These are phyloP conservation scores for Backusella sp. DNA, from an alignment of 192 early-diverging fungal genomes.

Conservation along the genomic window DNA sequence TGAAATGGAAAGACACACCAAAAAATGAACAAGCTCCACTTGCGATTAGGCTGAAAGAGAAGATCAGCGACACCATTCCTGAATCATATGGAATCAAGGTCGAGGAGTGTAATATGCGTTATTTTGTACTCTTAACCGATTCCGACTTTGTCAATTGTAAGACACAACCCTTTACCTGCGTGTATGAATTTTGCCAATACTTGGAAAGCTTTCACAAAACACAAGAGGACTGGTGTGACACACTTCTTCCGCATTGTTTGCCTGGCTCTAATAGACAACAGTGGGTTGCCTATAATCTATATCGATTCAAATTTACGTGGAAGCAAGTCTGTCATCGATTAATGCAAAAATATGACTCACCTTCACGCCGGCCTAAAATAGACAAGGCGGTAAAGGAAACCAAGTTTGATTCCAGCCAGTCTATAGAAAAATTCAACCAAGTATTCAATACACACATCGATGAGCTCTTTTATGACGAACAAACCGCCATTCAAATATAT, in stretches of 20 bases:
- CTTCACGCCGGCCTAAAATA: background rate
- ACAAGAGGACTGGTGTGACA: background rate
- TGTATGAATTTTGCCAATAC: constrained; percentile 11
- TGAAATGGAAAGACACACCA: background rate
- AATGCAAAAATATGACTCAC: background rate
- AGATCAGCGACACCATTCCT: background rate
- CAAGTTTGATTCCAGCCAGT: background rate
- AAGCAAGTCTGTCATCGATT: background rate
- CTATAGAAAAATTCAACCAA: background rate
- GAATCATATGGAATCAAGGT: background rate
- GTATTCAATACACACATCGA: background rate
- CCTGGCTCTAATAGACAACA: background rate
- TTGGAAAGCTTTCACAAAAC: background rate
- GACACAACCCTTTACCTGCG: background rate
- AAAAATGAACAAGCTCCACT: background rate
- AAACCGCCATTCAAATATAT: background rate
- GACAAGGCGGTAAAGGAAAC: background rate
- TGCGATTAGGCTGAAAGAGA: background rate
- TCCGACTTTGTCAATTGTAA: background rate
- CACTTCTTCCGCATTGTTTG: background rate
- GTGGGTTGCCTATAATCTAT: background rate
- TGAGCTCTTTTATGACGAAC: background rate
- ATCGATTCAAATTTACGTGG: background rate
- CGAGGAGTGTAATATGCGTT: background rate
- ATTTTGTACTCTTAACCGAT: background rate